Percentiles rank a stretch among this genome's conserved stretches.
Conservation (phyloP, 805 yeast genomes). For the Candida taoyuanica region DNA sequence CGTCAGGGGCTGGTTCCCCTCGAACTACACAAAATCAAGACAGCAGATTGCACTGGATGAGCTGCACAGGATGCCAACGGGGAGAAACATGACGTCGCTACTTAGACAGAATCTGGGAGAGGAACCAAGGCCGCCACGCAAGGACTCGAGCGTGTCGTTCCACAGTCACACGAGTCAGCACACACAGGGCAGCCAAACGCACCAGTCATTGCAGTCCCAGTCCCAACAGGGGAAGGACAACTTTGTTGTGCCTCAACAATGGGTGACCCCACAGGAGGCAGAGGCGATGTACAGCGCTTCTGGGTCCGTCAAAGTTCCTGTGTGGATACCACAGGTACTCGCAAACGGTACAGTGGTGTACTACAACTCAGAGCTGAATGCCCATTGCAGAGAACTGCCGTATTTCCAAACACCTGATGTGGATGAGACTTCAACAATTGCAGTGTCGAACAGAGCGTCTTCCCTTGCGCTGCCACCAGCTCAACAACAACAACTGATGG, state of each 20-base stretch:
- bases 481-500: background rate
- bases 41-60: slow-evolving; percentile 9
- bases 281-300: slow-evolving; percentile 34
- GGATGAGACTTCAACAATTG: slow-evolving; percentile 29
- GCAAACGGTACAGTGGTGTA: slow-evolving; percentile 51
- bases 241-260: slow-evolving; percentile 11
- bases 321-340: slow-evolving; percentile 63
- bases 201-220: too few relatives aligned
- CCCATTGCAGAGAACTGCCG: slow-evolving; percentile 58
- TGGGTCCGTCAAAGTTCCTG: slow-evolving; percentile 33
- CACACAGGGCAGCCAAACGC: background rate
- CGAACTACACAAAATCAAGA: slow-evolving; percentile 40
- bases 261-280: slow-evolving; percentile 34
- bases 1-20: slow-evolving; percentile 83
- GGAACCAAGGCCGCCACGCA: slow-evolving; percentile 28
- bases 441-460: slow-evolving; percentile 17
- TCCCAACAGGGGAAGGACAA: too few relatives aligned
- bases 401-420: slow-evolving; percentile 37
- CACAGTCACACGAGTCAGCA: slow-evolving; percentile 4
- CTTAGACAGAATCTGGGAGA: slow-evolving; percentile 23
- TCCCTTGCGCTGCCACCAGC: slow-evolving; percentile 1
- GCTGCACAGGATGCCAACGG: slow-evolving; percentile 3
- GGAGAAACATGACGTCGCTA: slow-evolving; percentile 15
- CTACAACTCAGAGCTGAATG: slow-evolving; percentile 55
- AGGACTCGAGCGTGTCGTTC: slow-evolving; percentile 47